Percentiles rank a stretch among this genome's conserved stretches.
These are phyloP conservation scores for Penicillium vulpinum DNA, from an alignment of 2,329 filamentous ascomycete species.

Conservation along the genomic window DNA sequence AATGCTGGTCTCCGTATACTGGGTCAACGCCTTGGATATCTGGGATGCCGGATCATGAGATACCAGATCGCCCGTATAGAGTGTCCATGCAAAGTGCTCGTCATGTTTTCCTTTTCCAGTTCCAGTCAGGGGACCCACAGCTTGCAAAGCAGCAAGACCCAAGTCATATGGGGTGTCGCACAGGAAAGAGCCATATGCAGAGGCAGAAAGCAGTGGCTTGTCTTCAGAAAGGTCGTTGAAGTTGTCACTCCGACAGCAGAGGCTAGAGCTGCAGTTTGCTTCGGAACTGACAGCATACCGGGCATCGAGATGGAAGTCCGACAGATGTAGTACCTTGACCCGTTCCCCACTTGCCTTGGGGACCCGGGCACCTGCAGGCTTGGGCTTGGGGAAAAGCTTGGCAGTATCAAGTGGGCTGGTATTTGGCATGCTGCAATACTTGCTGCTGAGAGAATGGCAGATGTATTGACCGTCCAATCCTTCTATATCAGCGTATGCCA, in stretches of 20 bases:
- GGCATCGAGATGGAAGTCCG: conserved; percentile 58
- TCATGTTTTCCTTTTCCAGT: conserved; percentile 47
- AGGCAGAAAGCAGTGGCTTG: conserved; percentile 48
- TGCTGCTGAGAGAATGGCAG: conserved; percentile 52
- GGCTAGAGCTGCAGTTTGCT: conserved; percentile 52
- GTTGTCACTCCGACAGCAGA: conserved; percentile 54
- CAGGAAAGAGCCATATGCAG: conserved; percentile 55
- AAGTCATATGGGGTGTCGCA: conserved; percentile 63
- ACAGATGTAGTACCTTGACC: conserved; percentile 58
- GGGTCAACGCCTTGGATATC: conserved; percentile 53
- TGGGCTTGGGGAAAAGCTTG: conserved; percentile 55
- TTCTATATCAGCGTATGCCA: conserved; percentile 54
- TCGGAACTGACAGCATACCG: conserved; percentile 56
- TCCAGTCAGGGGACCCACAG: conserved; percentile 57
- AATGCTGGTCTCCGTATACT: conserved; percentile 56
- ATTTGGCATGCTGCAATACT: conserved; percentile 51
- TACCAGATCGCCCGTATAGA: conserved; percentile 60
- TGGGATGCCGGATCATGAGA: conserved; percentile 56
- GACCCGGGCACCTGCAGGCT: conserved; percentile 46
- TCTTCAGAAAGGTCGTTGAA: conserved; percentile 37
- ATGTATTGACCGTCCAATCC: conserved; percentile 60
- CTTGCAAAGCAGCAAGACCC: conserved; percentile 56
- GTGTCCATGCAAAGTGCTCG: conserved; percentile 52
- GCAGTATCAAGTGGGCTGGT: conserved; percentile 49
- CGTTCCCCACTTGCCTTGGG: conserved; percentile 54